phyloP scores from a whole-genome alignment of 1,284 basidiomycete species.

The Naganishia sp. region DNA sequence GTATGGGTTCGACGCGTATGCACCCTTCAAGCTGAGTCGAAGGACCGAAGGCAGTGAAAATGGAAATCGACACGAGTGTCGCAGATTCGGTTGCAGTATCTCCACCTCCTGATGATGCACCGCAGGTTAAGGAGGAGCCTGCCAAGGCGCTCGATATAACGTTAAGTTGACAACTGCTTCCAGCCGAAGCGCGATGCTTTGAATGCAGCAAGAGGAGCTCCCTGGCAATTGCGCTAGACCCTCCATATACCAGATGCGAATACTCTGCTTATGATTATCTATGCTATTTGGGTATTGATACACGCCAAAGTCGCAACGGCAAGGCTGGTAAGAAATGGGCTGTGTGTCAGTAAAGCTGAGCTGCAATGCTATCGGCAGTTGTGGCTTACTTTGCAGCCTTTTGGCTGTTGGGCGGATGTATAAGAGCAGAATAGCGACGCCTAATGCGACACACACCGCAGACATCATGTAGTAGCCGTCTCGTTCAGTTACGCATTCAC shows the following conservation, averaged over 20 bases:
- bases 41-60: too few relatives aligned
- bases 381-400: constrained; percentile 62
- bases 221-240: too few relatives aligned
- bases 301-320: constrained; percentile 10
- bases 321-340: background rate
- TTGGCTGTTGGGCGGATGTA: constrained; percentile 83
- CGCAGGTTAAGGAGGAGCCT: too few relatives aligned
- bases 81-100: too few relatives aligned
- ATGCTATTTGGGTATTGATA: constrained; percentile 15
- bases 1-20: background rate
- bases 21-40: too few relatives aligned
- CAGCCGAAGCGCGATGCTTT: too few relatives aligned
- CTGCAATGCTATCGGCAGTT: too few relatives aligned
- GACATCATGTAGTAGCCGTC: constrained; percentile 94
- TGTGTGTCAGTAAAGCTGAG: background rate
- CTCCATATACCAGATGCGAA: background rate
- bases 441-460: constrained; percentile 73
- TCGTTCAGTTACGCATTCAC: constrained; percentile 75
- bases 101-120: too few relatives aligned
- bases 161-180: too few relatives aligned
- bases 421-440: constrained; percentile 68
- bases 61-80: too few relatives aligned
- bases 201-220: too few relatives aligned
- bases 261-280: background rate
- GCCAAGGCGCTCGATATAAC: too few relatives aligned